Percentiles rank a stretch among this genome's conserved stretches.
phyloP scores from a whole-genome alignment of 306 rosid genomes.

The Arachis hypogaea region DNA sequence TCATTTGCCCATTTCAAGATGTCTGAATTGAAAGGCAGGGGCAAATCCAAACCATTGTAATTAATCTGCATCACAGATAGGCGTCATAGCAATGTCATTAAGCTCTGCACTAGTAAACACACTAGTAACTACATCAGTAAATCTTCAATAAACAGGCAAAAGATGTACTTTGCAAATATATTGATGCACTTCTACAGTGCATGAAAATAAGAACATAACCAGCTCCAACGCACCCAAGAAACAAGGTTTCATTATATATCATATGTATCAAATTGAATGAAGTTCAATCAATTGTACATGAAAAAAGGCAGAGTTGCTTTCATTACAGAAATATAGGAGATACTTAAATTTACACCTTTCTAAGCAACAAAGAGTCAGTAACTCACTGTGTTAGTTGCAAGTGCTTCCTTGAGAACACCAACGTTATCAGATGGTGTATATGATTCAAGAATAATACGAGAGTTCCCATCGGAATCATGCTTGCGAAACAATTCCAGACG shows the following conservation, averaged over 20 bases:
- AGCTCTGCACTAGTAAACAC: slow-evolving; percentile 5
- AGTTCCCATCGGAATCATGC: slow-evolving; percentile 55
- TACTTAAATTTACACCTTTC: slow-evolving; percentile 10
- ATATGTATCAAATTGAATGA: not conserved
- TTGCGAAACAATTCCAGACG: slow-evolving; percentile 80
- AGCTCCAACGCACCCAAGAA: not conserved
- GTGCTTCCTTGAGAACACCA: slow-evolving; percentile 68
- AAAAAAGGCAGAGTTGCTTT: not conserved
- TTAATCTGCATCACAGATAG: slow-evolving; percentile 57
- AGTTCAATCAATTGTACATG: slow-evolving; percentile 19
- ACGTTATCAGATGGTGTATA: slow-evolving; percentile 66
- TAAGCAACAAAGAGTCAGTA: slow-evolving; percentile 18
- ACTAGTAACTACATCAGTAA: not conserved
- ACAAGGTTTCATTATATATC: not conserved
- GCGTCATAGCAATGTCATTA: slow-evolving; percentile 23
- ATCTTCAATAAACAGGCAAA: slow-evolving; percentile 5
- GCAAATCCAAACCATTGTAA: slow-evolving; percentile 58
- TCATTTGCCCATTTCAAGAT: slow-evolving; percentile 85
- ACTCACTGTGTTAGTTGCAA: slow-evolving; percentile 75
- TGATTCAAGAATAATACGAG: slow-evolving; percentile 70
- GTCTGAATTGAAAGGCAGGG: slow-evolving; percentile 78
- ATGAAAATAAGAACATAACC: not conserved
- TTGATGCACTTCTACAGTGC: not conserved
- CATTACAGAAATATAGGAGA: slow-evolving; percentile 10
- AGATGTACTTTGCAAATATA: slow-evolving; percentile 21